phyloP scores from a whole-genome alignment of 139 green algal genomes.

The Bryopsis sp. region DNA sequence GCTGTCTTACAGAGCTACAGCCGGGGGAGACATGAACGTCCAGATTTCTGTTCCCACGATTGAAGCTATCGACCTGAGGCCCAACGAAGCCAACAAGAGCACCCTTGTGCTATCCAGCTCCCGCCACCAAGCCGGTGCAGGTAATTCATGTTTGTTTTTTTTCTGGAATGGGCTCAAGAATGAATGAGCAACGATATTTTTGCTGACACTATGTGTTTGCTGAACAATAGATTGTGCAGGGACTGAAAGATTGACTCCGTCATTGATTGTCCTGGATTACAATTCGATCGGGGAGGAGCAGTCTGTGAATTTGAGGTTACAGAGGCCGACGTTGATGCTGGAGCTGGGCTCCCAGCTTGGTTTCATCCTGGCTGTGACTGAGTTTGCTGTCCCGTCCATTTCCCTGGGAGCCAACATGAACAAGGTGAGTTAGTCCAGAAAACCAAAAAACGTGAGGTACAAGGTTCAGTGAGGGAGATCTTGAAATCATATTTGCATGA shows the following conservation, averaged over 20 bases:
- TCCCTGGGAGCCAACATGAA: neutral
- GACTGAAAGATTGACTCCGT: neutral
- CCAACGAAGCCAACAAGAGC: neutral
- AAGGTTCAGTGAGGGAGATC: neutral
- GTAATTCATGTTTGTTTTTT: too few species aligned
- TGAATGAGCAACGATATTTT: too few species aligned
- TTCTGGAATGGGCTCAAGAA: too few species aligned
- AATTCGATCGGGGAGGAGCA: slow-evolving; percentile 2
- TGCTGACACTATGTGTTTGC: too few species aligned
- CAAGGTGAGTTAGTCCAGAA: neutral
- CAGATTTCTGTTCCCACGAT: neutral
- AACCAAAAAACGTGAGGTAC: neutral
- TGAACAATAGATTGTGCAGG: too few species aligned
- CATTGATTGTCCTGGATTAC: neutral
- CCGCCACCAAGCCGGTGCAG: too few species aligned
- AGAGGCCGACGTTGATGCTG: neutral
- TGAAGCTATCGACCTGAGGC: neutral
- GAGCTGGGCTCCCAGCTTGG: too few species aligned
- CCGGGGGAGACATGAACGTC: neutral
- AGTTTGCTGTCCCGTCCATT: slow-evolving; percentile 58
- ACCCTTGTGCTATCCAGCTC: slow-evolving; percentile 2
- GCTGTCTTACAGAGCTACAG: neutral
- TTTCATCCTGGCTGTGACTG: slow-evolving; percentile 65
- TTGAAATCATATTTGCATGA: too few species aligned
- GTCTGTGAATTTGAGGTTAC: neutral